Evolutionary conservation across 1,139 yeast species (phyloP), one percentile per base, ranked within the genome.

Genomic region (Pichia norvegensis): DNA sequence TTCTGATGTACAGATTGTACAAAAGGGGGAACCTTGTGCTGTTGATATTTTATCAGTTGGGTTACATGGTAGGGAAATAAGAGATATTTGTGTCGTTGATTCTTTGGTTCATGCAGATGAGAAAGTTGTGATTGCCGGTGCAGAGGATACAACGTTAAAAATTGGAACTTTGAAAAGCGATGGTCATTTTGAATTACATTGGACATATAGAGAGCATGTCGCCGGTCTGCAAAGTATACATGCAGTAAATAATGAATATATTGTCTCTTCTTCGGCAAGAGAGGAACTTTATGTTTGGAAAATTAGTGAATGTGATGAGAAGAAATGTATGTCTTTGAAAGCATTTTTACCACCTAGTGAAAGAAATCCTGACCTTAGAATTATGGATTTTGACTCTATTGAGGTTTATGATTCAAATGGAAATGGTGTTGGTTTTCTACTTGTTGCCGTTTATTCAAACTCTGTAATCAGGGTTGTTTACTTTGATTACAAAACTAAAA

Each of bases 201-300:
- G 92, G 81, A 74, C 83, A 2, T 72, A 82, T 61, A 77, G 90
- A 59, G 77, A 78, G 49, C 98, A 92, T 62, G 82, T 87, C 3
- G 86, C 97, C 1, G 97, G 97, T 0, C 66, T 92, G 45, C 97
- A 90, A 60, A 73, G 76, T 41, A 72, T 85, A 16, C 78, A 76
- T 49, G 85, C 90, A 64, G 67, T 86, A 23, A 69, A 66, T 54
- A 65, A 72, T 11, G 61, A 71, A 8, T 78, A 72, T 33, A 67
- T 88, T 52, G 66, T 79, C 20, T 73, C 85, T 4, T 79, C 92
- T 1, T 92, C 95, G 11, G 97, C 95, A 0, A 78, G 94, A 58
- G 98, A 92, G 62, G 98, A 92, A 64, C 74, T 92, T 43, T 75
- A 76, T 50, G 67, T 87, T 9, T 92, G 98, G 98, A 75, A 74